Percentiles rank a stretch among this genome's conserved stretches.
Conservation (phyloP, 495 filamentous ascomycete species). For the Neurospora sp. region DNA sequence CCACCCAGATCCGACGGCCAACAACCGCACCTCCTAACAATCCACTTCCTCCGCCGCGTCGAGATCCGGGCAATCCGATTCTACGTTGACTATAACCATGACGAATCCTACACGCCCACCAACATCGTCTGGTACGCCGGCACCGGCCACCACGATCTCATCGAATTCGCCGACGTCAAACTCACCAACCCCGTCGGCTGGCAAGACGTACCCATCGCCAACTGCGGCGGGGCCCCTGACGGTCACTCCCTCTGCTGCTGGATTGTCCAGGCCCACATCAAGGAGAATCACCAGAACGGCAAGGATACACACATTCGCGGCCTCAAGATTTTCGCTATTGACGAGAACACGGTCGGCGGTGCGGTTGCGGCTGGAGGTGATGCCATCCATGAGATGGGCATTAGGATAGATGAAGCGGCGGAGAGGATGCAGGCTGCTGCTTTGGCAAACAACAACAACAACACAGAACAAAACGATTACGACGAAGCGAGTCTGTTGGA, state of each 20-base stretch:
- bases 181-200: conserved; percentile 78
- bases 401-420: conserved; percentile 15
- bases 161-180: conserved; percentile 69
- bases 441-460: conserved; percentile 4
- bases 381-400: not conserved
- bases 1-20: conserved; percentile 72
- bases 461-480: conserved; percentile 1
- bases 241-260: conserved; percentile 71
- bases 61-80: conserved; percentile 73
- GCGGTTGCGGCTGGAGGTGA: not conserved
- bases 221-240: conserved; percentile 50
- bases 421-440: conserved; percentile 3
- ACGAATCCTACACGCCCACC: conserved; percentile 96
- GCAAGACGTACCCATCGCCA: conserved; percentile 71
- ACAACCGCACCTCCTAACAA: conserved; percentile 85
- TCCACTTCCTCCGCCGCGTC: conserved; percentile 92
- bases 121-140: conserved; percentile 79
- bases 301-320: conserved; percentile 96
- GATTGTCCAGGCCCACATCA: conserved; percentile 74
- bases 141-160: conserved; percentile 76
- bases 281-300: conserved; percentile 97
- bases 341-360: conserved; percentile 33
- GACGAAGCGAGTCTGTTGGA: conserved; percentile 23
- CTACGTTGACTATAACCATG: conserved; percentile 79
- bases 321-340: conserved; percentile 79